Evolutionary conservation across 768 basidiomycete species (phyloP), one percentile per base, ranked within the genome.

Genomic region (Suillus brevipes): DNA sequence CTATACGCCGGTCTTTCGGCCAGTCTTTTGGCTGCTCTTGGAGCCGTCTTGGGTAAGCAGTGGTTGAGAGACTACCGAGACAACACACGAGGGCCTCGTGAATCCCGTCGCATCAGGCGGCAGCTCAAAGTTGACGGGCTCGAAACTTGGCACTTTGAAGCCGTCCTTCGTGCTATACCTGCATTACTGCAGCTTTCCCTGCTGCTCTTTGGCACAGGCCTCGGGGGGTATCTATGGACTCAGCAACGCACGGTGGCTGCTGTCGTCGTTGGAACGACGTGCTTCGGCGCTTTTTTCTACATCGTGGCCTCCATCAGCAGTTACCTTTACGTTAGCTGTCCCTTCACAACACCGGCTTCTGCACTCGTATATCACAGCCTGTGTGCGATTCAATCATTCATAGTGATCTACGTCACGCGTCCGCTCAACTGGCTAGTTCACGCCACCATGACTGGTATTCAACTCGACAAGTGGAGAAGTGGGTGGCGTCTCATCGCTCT

Each of bases 11-110:
- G 67, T 62, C 66, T 68, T 52, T 28, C 43, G 4, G 38, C 50
- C 25, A 67, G 66, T 16, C 60, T 68, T 47, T 52, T 68, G 18
- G 67, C 67, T 55, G 67, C 67, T 28, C 38, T 63, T 28, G 67
- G 66, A 10, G 67, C 67, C 13, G 63, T 67, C 36, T 47, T 68
- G 23, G 67, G 67, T 4, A 67, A 68, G 34, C 66, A 68, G 47
- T 68, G 67, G 43, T 9, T 45, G 9, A 45, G 43, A 20, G 43
- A 45, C 43, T 45, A 45, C 43, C 20, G 20, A 45, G 43, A 45
- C 20, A 45, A 45, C 20, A 45, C 43, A 45, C 43, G 43, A 45
- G 43, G 43, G 20, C 20, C 43, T 45, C 43, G 43, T 45, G 43
- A n/a, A 4, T n/a, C 9, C 20, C 43, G 43, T n/a, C 43, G 43